Evolutionary conservation across 495 filamentous ascomycete species (phyloP).

Genomic region (Amphirosellinia nigrospora): DNA sequence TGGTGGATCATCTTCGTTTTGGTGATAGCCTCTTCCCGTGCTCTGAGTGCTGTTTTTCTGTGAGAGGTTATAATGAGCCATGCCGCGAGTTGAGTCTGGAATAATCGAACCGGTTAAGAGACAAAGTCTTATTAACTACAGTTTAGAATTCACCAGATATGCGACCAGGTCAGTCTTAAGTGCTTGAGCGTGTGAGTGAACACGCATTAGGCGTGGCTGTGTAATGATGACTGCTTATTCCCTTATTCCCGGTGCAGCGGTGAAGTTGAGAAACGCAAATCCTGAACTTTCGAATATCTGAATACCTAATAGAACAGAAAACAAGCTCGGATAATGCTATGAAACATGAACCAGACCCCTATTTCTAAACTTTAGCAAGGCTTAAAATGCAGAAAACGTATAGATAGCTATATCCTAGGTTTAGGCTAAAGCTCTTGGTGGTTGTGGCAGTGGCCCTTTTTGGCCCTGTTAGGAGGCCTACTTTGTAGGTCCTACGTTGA

Average conservation of each 20-base stretch:
- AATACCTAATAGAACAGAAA: no score
- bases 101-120: background rate
- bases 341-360: no score
- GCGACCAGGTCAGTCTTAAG: background rate
- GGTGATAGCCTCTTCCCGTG: background rate
- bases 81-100: background rate
- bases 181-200: background rate
- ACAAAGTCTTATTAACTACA: background rate
- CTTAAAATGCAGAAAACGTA: no score
- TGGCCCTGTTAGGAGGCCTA: no score
- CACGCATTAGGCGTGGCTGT: background rate
- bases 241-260: background rate
- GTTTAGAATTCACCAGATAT: background rate
- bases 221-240: background rate
- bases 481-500: no score
- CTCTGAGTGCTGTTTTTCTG: background rate
- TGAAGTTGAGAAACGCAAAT: background rate
- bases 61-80: background rate
- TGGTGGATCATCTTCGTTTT: conserved; percentile 6
- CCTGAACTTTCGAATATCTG: background rate
- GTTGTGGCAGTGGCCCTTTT: no score
- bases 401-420: no score
- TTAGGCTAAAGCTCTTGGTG: no score
- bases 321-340: no score
- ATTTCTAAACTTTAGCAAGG: no score